Base-by-base conservation (phyloP, 805 yeast genomes). In the Helenozyma baotianmanensis region DNA sequence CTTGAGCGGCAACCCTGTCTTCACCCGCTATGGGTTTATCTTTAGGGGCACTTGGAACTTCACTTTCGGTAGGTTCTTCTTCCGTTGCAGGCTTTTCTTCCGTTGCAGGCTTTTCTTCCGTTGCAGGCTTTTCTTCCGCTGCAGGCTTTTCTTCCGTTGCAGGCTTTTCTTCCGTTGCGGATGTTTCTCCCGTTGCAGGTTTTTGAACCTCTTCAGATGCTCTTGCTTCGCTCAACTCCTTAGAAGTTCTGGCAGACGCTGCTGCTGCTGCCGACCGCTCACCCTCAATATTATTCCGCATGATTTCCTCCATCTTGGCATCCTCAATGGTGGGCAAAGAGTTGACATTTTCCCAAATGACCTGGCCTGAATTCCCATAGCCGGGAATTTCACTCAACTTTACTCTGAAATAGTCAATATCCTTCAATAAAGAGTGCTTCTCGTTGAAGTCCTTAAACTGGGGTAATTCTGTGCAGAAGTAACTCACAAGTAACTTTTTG, bases 351-450 rank as follows among this genome's bases (percentile, higher is more conserved):
- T 76, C 81, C 78, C 80, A 76, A 18, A 78, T 64, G 1, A 74
- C 73, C 34, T 74, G 80, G 1, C 82, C 83, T 1, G 79, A 69
- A 38, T 74, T 74, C 0, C 78, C 78, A 39, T 76, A 75, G 0
- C 83, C 84, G 6, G 74, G 71, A 8, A 77, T 50, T 34, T 74
- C 78, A 31, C 72, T 68, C 18, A 80, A 56, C 38, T 77, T 78
- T n/a, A 71, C 82, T 38, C 78, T 54, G 52, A 81, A 80, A 46
- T 71, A 80, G 46, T 74, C 80, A 8, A 80, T 65, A 54, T 82
- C 89, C 30, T 68, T 66, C 50, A 78, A 57, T 43, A 78, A 60
- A 15, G 68, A 66, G 30, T 73, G 75, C 48, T 78, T 74, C 36
- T 74, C 78, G 32, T 66, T 61, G 25, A 69, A 65, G 40, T 75